A percentile compares a stretch with the other conserved stretches of the same genome.
Conservation (phyloP, 805 yeast species). For the Cyberlindnera nakhonratchasimensis region DNA sequence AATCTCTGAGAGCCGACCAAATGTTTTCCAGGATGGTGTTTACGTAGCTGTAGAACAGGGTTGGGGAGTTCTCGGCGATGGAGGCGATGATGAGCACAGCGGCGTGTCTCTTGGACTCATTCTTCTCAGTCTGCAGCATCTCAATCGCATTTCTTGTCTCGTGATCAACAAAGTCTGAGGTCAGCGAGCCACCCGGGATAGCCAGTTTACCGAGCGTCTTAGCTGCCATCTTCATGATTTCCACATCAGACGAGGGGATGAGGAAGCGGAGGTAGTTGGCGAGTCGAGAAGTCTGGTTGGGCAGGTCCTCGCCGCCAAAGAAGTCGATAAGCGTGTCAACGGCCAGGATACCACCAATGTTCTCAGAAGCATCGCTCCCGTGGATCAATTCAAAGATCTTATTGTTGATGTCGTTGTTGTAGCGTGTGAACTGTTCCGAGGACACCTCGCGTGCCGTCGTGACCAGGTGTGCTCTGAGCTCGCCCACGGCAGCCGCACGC, state of each 20-base stretch:
- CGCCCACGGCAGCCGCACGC: conserved; percentile 55
- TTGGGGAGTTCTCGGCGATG: conserved; percentile 83
- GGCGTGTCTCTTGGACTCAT: conserved; percentile 84
- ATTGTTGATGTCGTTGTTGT: conserved; percentile 82
- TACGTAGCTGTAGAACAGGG: conserved; percentile 72
- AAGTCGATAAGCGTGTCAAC: conserved; percentile 83
- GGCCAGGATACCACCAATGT: conserved; percentile 89
- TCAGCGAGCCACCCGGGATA: conserved; percentile 81
- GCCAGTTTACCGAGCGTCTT: conserved; percentile 85
- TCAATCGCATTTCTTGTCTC: conserved; percentile 89
- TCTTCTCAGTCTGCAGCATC: conserved; percentile 86
- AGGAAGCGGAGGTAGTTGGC: conserved; percentile 84
- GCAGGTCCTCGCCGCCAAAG: conserved; percentile 80
- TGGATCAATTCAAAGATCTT: conserved; percentile 82
- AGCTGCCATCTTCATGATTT: conserved; percentile 84
- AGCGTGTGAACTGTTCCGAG: conserved; percentile 74
- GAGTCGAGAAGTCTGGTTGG: conserved; percentile 83
- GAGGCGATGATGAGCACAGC: conserved; percentile 81
- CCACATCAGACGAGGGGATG: conserved; percentile 77
- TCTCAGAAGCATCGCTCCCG: conserved; percentile 64
- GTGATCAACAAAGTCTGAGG: conserved; percentile 89
- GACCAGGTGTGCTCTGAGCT: conserved; percentile 64
- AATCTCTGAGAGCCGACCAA: conserved; percentile 85
- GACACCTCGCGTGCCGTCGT: conserved; percentile 77
- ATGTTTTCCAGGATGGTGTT: conserved; percentile 75